Evolutionary conservation across 202 grass and related monocot genomes (phyloP), one percentile per base, ranked within the genome.

Genomic region (Carex sylvatica): DNA sequence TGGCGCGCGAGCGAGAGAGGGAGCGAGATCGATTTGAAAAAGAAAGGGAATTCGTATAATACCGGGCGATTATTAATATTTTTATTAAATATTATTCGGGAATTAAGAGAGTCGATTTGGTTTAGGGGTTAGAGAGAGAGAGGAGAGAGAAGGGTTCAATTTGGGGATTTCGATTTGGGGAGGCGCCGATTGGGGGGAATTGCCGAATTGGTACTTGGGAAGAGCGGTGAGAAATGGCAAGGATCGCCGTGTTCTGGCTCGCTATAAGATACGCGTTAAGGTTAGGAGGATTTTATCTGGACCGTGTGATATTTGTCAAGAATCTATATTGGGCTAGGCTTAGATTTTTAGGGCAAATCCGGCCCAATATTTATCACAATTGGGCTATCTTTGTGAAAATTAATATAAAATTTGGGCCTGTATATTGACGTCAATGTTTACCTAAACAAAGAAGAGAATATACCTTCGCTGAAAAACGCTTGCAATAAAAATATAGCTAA

Each of bases 131-230:
- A 61, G 65, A 77, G 61, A 63, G 40, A 10, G 74, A 22, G 4
- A 3, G 20, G 16, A n/a, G 56, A 24, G 60, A 61, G 19, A 74
- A 49, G 30, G 36, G 44, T 47, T 70, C 85, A 42, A 78, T 70
- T 80, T 73, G 26, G 75, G 61, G 75, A 84, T 90, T 88, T 79
- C 31, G 79, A 87, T 90, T 87, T 33, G 81, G 35, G 51, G 19
- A 1, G 23, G 84, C 44, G 46, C 23, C 26, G 74, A 55, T 35
- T 49, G 46, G 46, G 46, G 46, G 46, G 46, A 49, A 49, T 49
- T 49, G 46, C 46, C 11, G 46, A 49, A 59, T 59, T 59, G 56
- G 56, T 6, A 20, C 7, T 20, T 20, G 6, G 14, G 56, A 59
- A 56, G 54, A 59, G 56, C 56, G 56, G 56, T 59, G 56, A 59